Conservation (phyloP, 257 asterid genomes). For the Eucommia ulmoides region DNA sequence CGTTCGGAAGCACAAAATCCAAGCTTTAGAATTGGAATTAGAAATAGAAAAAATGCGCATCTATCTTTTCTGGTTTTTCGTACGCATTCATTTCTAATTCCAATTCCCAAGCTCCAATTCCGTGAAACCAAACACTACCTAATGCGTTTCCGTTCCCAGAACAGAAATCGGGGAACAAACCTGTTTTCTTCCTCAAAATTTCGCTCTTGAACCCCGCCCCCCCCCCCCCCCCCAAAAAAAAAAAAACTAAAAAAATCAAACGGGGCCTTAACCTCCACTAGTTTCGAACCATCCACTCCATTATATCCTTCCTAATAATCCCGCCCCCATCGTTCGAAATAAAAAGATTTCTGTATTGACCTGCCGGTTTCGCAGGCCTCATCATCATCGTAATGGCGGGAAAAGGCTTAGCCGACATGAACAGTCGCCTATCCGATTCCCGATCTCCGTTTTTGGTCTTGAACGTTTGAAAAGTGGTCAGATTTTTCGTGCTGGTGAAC, state of each 20-base stretch:
- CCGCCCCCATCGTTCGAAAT: constrained; percentile 22
- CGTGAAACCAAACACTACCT: no score
- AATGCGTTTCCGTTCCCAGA: no score
- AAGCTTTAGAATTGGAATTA: no score
- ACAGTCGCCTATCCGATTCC: constrained; percentile 50
- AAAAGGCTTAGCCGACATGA: constrained; percentile 36
- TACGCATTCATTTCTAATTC: no score
- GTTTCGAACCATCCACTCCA: constrained; percentile 38
- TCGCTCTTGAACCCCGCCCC: no score
- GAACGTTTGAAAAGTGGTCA: constrained; percentile 15
- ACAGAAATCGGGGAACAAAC: no score
- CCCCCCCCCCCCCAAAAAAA: no score
- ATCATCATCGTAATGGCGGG: constrained; percentile 40
- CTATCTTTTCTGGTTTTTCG: no score
- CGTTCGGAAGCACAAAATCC: no score
- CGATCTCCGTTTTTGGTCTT: constrained; percentile 19
- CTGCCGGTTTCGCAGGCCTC: constrained; percentile 37
- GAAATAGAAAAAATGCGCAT: no score
- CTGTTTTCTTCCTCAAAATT: no score
- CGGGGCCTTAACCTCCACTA: constrained; percentile 10
- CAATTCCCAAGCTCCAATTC: no score
- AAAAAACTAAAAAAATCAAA: constrained; percentile 3
- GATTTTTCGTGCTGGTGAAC: constrained; percentile 14
- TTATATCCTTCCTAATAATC: constrained; percentile 48
- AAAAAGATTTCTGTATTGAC: constrained; percentile 51